Percentiles rank a stretch among this genome's conserved stretches.
These are phyloP conservation scores for Teratosphaeria epicoccoides DNA, from an alignment of 2,329 filamentous ascomycete genomes.

Conservation along the genomic window DNA sequence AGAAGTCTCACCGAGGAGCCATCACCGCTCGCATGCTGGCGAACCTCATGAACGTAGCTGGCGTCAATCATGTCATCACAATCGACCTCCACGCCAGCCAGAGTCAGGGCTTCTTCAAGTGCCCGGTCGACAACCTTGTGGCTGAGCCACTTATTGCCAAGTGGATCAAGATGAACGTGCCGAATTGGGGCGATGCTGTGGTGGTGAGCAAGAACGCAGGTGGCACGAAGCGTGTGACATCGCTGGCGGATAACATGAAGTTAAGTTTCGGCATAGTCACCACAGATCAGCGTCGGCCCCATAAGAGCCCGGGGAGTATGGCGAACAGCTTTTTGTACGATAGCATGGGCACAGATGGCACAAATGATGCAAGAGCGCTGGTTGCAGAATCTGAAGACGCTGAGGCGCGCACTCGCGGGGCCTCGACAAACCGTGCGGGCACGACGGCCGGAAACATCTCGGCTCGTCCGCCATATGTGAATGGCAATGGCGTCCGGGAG, in stretches of 20 bases:
- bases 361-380: conserved; percentile 24
- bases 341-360: conserved; percentile 32
- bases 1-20: conserved; percentile 91
- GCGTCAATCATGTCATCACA: conserved; percentile 94
- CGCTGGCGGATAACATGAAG: conserved; percentile 87
- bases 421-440: background rate
- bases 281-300: conserved; percentile 56
- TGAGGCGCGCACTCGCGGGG: conserved; percentile 1
- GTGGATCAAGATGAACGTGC: conserved; percentile 86
- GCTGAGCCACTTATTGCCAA: conserved; percentile 90
- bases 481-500: background rate
- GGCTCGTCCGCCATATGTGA: conserved; percentile 5
- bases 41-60: conserved; percentile 84
- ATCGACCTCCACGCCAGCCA: conserved; percentile 87
- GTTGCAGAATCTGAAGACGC: conserved; percentile 14
- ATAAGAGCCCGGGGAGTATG: conserved; percentile 45
- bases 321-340: conserved; percentile 66
- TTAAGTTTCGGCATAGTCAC: conserved; percentile 96
- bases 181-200: conserved; percentile 80
- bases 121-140: conserved; percentile 92
- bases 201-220: conserved; percentile 98
- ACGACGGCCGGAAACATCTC: conserved; percentile 15
- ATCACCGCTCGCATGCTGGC: conserved; percentile 97
- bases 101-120: conserved; percentile 99
- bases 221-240: conserved; percentile 93